Percentiles rank a stretch among this genome's conserved stretches.
Conservation (phyloP, 768 basidiomycete species). For the Phylloporus scabripes region DNA sequence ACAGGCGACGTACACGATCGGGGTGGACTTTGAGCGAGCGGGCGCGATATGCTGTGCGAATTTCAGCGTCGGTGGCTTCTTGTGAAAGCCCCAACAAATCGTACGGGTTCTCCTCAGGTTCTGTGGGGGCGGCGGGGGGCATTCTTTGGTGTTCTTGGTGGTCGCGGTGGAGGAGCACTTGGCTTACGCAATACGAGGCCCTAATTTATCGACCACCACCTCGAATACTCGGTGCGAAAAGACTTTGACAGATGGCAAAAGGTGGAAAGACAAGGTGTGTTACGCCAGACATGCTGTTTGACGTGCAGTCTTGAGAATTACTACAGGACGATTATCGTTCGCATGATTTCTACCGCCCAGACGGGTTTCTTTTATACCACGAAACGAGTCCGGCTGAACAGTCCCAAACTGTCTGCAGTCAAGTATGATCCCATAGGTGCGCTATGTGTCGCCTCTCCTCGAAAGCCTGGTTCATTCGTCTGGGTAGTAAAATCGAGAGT, state of each 20-base stretch:
- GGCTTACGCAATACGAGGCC: conserved; percentile 10
- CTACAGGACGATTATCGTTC: conserved; percentile 73
- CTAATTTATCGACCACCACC: conserved; percentile 6
- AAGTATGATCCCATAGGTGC: conserved; percentile 87
- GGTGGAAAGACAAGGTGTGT: conserved; percentile 57
- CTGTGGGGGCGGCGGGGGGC: conserved; percentile 28
- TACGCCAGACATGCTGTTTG: not conserved
- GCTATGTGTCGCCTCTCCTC: conserved; percentile 18
- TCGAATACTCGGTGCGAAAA: not conserved
- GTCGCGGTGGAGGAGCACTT: not conserved
- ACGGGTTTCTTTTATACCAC: conserved; percentile 92
- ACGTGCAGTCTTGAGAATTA: conserved; percentile 1
- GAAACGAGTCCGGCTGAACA: conserved; percentile 57
- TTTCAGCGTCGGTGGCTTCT: conserved; percentile 72
- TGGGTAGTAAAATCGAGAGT: conserved; percentile 61
- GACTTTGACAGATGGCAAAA: conserved; percentile 42
- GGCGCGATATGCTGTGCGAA: conserved; percentile 73
- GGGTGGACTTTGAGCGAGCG: conserved; percentile 84
- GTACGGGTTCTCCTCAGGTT: conserved; percentile 68
- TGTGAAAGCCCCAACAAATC: conserved; percentile 56
- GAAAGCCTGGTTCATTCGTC: not conserved
- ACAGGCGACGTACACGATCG: conserved; percentile 56
- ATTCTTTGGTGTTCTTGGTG: conserved; percentile 7
- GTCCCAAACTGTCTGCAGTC: conserved; percentile 79
- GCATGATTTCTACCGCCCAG: conserved; percentile 85